A percentile compares a stretch with the other conserved stretches of the same genome.
Evolutionary conservation across 176 grass and related monocot genomes (phyloP).

Genomic region (Aegilops bicornis): DNA sequence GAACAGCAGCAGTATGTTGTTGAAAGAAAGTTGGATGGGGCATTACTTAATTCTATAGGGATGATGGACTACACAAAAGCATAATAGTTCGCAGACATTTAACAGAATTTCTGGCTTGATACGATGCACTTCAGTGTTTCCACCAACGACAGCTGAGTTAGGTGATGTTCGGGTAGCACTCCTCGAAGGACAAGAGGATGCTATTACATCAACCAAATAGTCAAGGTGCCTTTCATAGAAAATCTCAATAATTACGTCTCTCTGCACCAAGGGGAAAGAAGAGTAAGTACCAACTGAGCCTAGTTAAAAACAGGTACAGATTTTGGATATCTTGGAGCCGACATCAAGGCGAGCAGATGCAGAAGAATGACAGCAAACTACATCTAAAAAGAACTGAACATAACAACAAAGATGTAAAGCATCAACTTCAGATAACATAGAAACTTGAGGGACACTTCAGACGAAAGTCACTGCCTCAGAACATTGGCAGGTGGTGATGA

Average conservation of each 20-base stretch:
- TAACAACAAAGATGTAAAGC: neutral
- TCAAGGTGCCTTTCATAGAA: conserved; percentile 97
- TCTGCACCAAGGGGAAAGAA: conserved; percentile 55
- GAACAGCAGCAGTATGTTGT: conserved; percentile 24
- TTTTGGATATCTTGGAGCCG: conserved; percentile 12
- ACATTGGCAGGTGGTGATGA: neutral
- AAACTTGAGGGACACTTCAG: conserved; percentile 1
- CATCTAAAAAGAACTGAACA: conserved; percentile 12
- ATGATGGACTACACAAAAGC: conserved; percentile 96
- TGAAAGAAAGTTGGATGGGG: conserved; percentile 25
- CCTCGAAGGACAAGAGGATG: conserved; percentile 67
- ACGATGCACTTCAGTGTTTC: conserved; percentile 46
- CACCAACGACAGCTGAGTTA: conserved; percentile 33
- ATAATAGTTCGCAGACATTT: conserved; percentile 94
- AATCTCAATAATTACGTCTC: conserved; percentile 88
- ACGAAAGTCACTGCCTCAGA: neutral
- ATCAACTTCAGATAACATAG: conserved; percentile 5
- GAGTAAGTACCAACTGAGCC: conserved; percentile 31
- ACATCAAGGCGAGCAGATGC: neutral
- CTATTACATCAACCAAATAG: conserved; percentile 93
- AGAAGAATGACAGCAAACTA: conserved; percentile 9
- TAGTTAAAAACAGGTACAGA: conserved; percentile 11
- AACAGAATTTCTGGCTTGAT: conserved; percentile 89
- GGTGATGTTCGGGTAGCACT: conserved; percentile 31
- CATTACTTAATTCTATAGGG: conserved; percentile 94